Evolutionary conservation across 257 asterid genomes (phyloP).

Genomic region (Voacanga thouarsii): DNA sequence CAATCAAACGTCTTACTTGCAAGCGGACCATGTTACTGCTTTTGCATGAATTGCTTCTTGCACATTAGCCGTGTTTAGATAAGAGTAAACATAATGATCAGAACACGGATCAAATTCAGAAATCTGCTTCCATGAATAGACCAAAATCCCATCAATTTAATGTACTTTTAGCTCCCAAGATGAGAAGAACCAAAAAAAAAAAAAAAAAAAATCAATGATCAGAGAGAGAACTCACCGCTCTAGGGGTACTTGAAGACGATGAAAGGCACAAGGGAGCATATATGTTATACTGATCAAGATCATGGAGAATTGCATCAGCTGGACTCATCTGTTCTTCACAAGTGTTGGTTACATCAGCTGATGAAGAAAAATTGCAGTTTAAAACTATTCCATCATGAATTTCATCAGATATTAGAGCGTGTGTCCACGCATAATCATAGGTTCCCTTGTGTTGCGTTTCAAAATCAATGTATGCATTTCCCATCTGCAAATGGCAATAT

Average conservation of each 20-base stretch:
- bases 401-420: slow-evolving; percentile 65
- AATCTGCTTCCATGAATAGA: slow-evolving; percentile 36
- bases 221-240: neutral
- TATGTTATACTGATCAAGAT: slow-evolving; percentile 32
- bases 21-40: slow-evolving; percentile 36
- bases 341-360: slow-evolving; percentile 1
- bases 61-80: slow-evolving; percentile 41
- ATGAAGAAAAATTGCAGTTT: slow-evolving; percentile 44
- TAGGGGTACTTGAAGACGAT: slow-evolving; percentile 17
- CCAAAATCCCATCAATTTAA: slow-evolving; percentile 30
- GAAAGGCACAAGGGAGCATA: slow-evolving; percentile 50
- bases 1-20: slow-evolving; percentile 33
- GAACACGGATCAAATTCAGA: slow-evolving; percentile 52
- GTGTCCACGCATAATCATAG: slow-evolving; percentile 52
- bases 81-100: slow-evolving; percentile 21
- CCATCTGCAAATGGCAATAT: slow-evolving; percentile 38
- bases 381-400: slow-evolving; percentile 36
- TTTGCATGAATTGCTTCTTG: slow-evolving; percentile 53
- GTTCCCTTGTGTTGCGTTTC: slow-evolving; percentile 28
- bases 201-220: neutral
- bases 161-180: slow-evolving; percentile 28
- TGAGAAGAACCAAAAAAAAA: slow-evolving; percentile 27
- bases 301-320: slow-evolving; percentile 21
- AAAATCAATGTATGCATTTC: slow-evolving; percentile 50
- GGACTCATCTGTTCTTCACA: slow-evolving; percentile 18